Conservation (phyloP, 2,329 filamentous ascomycete genomes). For the Ophiosphaerella narmari region DNA sequence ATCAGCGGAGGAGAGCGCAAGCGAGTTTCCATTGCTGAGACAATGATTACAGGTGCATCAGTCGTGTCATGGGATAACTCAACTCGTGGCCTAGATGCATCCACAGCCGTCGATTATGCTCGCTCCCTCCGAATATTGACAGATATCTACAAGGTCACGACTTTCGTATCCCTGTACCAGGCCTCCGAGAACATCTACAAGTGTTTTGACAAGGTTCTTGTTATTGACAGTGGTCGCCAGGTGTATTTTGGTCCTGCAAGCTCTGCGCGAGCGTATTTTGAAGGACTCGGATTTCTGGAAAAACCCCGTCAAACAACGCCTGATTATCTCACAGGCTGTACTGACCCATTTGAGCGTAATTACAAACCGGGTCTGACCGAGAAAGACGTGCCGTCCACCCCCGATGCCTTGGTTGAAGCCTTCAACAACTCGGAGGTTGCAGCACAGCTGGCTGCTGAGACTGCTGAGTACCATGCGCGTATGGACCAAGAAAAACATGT, state of each 20-base stretch:
- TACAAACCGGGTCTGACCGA: constrained; percentile 70
- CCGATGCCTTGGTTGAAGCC: constrained; percentile 69
- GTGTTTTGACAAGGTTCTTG: constrained; percentile 82
- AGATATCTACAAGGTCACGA: constrained; percentile 81
- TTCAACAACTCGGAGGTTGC: constrained; percentile 69
- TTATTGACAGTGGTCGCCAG: constrained; percentile 75
- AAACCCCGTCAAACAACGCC: constrained; percentile 79
- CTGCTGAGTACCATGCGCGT: constrained; percentile 68
- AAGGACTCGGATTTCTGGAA: constrained; percentile 73
- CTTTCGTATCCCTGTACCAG: constrained; percentile 85
- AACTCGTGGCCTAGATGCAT: constrained; percentile 55
- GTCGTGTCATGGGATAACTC: constrained; percentile 67
- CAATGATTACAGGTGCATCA: constrained; percentile 74
- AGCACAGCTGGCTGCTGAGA: constrained; percentile 64
- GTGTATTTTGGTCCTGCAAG: constrained; percentile 74
- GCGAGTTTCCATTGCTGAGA: constrained; percentile 81
- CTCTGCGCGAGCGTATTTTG: constrained; percentile 75
- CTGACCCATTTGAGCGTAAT: constrained; percentile 80
- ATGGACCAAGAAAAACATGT: constrained; percentile 68
- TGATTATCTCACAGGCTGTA: constrained; percentile 81
- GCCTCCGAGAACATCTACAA: constrained; percentile 81
- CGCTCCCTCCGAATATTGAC: constrained; percentile 65
- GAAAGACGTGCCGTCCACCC: constrained; percentile 69
- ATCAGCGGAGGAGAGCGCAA: constrained; percentile 80
- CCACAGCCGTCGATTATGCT: constrained; percentile 55